Evolutionary conservation across 2,329 filamentous ascomycete genomes (phyloP), one percentile per base, ranked within the genome.

Genomic region (Pseudogymnoascus sp.): DNA sequence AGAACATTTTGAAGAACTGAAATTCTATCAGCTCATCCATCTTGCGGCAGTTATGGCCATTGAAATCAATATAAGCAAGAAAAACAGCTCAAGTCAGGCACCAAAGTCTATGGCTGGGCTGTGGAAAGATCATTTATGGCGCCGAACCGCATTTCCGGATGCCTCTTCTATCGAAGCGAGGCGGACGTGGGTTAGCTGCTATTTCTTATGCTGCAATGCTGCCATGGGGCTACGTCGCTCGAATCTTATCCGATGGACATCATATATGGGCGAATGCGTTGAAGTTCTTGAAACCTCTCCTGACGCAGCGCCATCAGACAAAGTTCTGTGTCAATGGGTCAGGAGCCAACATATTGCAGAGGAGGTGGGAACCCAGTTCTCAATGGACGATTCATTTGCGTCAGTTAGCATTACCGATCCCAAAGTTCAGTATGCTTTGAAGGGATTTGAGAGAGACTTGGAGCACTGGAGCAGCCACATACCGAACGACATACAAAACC

Each of bases 361-460:
- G 67, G 81, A 84, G 66, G 79, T 85, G 37, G 81, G 80, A 2
- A 75, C 78, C 18, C 78, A 82, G 50, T 85, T 86, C 66, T 78
- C 79, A 46, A 84, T 85, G 80, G 73, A 75, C 67, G 72, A 75
- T 62, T 70, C 73, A n/a, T 59, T 62, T 25, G 71, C 72, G 4
- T 69, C 76, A 61, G 77, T 84, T 7, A 78, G 76, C 65, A 81
- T 85, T 53, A 77, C 81, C 0, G 83, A 86, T 66, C 76, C 78
- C 1, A 81, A 82, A 66, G 79, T 84, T 7, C 79, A 82, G 37
- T 82, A 82, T 65, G 77, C 79, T 1, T 70, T 85, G 56, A 83
- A 80, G 59, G 79, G 79, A 0, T 82, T 84, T 63, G 81, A 84
- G 67, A 78, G 79, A 61, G 79, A 83, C 63, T 73, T 85, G 25